Base-by-base conservation (phyloP, 805 yeast species). In the Cyberlindnera sargentensis region DNA sequence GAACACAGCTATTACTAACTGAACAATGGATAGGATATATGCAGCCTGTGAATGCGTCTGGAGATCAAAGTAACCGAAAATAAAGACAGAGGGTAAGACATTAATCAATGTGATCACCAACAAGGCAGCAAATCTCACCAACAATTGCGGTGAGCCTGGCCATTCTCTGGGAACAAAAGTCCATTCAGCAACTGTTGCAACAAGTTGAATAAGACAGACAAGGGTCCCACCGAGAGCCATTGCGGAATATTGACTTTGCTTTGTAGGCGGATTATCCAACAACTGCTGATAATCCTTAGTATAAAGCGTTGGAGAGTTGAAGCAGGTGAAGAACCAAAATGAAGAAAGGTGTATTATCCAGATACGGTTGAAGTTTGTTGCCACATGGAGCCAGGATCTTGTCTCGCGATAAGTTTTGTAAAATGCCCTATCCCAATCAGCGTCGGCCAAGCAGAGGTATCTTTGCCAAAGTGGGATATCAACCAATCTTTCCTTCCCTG, bases 281-380 rank as follows among this genome's bases (percentile, higher is more conserved):
- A 68, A 52, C 31, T 75, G 78, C 40, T 65, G 63, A 55, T 82
- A 84, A 43, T 76, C 64, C 36, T 67, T 63, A 0, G 89, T 81
- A 58, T 84, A 86, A 30, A 86, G 65, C 0, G 86, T 73, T 1
- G 86, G 81, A 1, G 90, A 70, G 59, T 86, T 84, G 60, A 75
- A 78, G 27, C 80, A 62, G 0, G 90, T 82, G 57, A 81, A 86
- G 50, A 77, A 81, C 95, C 95, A 86, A 60, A 82, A 86, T 26
- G 82, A 68, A 1, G 85, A 71, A 27, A 80, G 66, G 58, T 86
- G 95, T 39, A 85, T 76, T 41, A 83, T 76, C 90, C 91, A 84
- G 43, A 84, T 76, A 43, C 95, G 65, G 61, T 82, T 84, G 62
- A 86, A 86, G 60, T 86, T 84, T 26, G 82, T 76, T 10, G 82